Evolutionary conservation across 805 yeast genomes (phyloP), one percentile per base, ranked within the genome.

Genomic region (Saccharomycopsis vini): DNA sequence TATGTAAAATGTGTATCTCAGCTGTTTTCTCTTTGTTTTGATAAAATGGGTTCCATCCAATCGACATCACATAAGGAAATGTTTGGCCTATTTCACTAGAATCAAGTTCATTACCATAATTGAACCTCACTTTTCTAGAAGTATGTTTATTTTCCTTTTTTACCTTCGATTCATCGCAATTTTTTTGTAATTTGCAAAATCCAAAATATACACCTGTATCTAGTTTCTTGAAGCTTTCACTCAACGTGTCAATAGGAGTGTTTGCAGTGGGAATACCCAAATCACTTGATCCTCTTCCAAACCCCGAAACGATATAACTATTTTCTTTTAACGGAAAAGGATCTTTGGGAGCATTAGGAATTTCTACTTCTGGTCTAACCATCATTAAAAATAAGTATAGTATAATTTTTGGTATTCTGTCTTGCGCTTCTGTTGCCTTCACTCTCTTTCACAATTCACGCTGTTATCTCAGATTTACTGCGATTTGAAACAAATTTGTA

Each of bases 251-350:
- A 3, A 84, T 73, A 1, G 86, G 82, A 4, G 90, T 74, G 56
- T 90, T 90, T 5, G 97, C 97, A 0, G 99, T 92, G 2, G 98
- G 98, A 36, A 88, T 82, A 0, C 97, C 97, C 34, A 92, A 69
- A 53, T 87, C 96, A 0, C 92, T 62, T 0, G 97, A 86, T 0
- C 99, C 99, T 43, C 99, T 72, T 4, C 98, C 99, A 62, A 86
- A 92, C 0, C 99, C 98, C 24, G 89, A 70, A 16, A 79, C 69
- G 22, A 84, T 71, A 23, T 66, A 64, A 12, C 79, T 64, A 13
- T 58, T 62, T 3, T 69, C 62, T 3, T 69, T 60, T 0, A 71
- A 66, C 0, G 89, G 89, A 29, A 55, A 67, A 5, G 77, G 75
- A 0, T 65, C 49, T 6, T 44, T 39, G 2, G 77, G 77, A 0